A percentile compares a stretch with the other conserved stretches of the same genome.
These are phyloP conservation scores for Kurtzmaniella cleridarum DNA, from an alignment of 805 yeast genomes.

Conservation along the genomic window DNA sequence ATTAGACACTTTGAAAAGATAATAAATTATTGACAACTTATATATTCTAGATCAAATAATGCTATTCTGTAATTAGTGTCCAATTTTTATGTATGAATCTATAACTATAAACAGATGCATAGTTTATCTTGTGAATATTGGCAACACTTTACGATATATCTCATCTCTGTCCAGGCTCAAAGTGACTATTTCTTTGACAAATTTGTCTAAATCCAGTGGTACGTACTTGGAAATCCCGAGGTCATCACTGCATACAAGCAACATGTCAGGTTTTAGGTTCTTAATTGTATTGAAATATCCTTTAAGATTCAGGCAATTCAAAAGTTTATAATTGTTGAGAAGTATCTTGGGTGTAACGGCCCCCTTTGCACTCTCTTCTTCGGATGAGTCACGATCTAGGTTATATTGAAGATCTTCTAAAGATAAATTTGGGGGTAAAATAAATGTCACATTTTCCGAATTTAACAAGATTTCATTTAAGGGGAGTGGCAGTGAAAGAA, in stretches of 20 bases:
- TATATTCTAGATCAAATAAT: no score
- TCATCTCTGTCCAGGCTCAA: slow-evolving; percentile 20
- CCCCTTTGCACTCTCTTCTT: not conserved
- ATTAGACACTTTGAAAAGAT: no score
- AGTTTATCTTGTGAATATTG: slow-evolving; percentile 11
- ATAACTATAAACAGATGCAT: not conserved
- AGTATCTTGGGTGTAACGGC: slow-evolving; percentile 18
- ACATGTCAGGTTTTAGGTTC: slow-evolving; percentile 36
- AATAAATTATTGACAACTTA: no score
- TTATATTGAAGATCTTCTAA: slow-evolving; percentile 30
- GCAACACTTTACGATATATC: slow-evolving; percentile 15
- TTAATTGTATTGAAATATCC: slow-evolving; percentile 36
- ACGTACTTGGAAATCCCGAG: slow-evolving; percentile 27
- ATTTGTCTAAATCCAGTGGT: slow-evolving; percentile 32
- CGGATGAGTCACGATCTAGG: slow-evolving; percentile 8
- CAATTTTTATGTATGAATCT: no score
- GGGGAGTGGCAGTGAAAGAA: slow-evolving; percentile 32
- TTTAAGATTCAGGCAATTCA: slow-evolving; percentile 33
- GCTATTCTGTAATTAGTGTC: no score
- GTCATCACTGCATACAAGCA: slow-evolving; percentile 37
- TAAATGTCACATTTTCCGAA: slow-evolving; percentile 36
- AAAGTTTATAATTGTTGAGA: slow-evolving; percentile 31
- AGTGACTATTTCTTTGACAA: slow-evolving; percentile 31
- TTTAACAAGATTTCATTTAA: slow-evolving; percentile 32
- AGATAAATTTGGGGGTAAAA: slow-evolving; percentile 38